Evolutionary conservation across 2,329 filamentous ascomycete species (phyloP), one percentile per base, ranked within the genome.

Genomic region (Triangularia setosa): DNA sequence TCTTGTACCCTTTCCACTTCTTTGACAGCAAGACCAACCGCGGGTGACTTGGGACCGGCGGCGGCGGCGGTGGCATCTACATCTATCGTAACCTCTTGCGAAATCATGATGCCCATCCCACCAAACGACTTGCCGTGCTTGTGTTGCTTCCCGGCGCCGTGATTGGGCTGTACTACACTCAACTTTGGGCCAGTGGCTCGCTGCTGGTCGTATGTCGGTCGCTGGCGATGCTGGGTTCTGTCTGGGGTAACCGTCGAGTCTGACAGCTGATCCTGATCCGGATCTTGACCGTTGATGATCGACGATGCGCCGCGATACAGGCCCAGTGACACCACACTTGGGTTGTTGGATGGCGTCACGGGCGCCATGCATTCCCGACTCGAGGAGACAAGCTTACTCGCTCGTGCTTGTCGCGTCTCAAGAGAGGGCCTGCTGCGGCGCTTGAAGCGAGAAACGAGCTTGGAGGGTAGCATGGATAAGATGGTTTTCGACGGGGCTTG

Each of bases 41-140:
- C 23, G 23, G 52, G 52, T 2, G 52, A 55, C 23, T 11, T n/a
- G 23, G 52, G 52, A 18, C 23, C 11, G 23, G 23, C 52, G 12
- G 52, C 6, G 12, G 52, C 23, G 23, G 52, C 23, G 23, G 52
- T 24, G 4, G 52, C 52, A 27, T 76, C 74, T 6, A 75, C 77
- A 57, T 86, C 80, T n/a, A 88, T 81, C 7, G 81, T 83, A 62
- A 88, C 83, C 69, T 89, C 84, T 67, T 86, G 84, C 24, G 83
- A 85, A 6, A 88, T 82, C 78, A 87, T 83, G 71, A 88, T 89
- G 23, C 86, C 58, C 58, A 60, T 60, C 2, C 40, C 84, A 6
- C 85, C 84, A 27, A 55, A 18, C 21, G 52, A 55, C 14, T 55
- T 55, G 24, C 12, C 27, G 1, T 55, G 23, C 23, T 55, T n/a